Percentiles rank a stretch among this genome's conserved stretches.
Evolutionary conservation across 768 basidiomycete species (phyloP).

Genomic region (Macrolepiota albuminosa): DNA sequence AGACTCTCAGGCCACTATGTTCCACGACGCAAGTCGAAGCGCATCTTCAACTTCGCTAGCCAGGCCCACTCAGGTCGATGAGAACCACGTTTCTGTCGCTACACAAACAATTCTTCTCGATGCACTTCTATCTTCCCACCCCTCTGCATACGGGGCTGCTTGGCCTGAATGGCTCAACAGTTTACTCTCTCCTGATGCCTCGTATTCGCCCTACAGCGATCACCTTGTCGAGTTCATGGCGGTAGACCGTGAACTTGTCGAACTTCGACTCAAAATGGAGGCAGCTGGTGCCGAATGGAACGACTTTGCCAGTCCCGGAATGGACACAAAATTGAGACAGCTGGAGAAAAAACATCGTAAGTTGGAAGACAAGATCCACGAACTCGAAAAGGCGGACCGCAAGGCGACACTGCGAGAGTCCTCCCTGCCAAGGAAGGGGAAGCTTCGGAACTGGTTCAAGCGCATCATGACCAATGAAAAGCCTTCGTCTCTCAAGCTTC

Average conservation of each 20-base stretch:
- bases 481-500: constrained; percentile 23
- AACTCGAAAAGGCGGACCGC: constrained; percentile 19
- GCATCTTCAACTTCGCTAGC: constrained; percentile 14
- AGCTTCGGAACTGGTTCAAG: constrained; percentile 60
- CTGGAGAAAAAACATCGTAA: constrained; percentile 39
- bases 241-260: constrained; percentile 24
- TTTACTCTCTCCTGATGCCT: constrained; percentile 22
- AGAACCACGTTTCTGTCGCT: constrained; percentile 17
- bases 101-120: constrained; percentile 26
- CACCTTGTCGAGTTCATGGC: constrained; percentile 23
- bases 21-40: constrained; percentile 10
- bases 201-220: constrained; percentile 28
- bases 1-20: constrained; percentile 59
- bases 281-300: constrained; percentile 12
- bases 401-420: constrained; percentile 22
- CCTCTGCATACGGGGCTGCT: constrained; percentile 16
- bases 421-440: constrained; percentile 34
- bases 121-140: constrained; percentile 8
- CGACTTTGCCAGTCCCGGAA: constrained; percentile 13
- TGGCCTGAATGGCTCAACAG: constrained; percentile 38
- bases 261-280: constrained; percentile 18
- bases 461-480: constrained; percentile 46
- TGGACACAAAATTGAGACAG: constrained; percentile 36
- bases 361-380: constrained; percentile 28
- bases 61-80: constrained; percentile 11